These are phyloP conservation scores for Amylostereum areolatum DNA, from an alignment of 1,284 basidiomycete species.

Conservation along the genomic window DNA sequence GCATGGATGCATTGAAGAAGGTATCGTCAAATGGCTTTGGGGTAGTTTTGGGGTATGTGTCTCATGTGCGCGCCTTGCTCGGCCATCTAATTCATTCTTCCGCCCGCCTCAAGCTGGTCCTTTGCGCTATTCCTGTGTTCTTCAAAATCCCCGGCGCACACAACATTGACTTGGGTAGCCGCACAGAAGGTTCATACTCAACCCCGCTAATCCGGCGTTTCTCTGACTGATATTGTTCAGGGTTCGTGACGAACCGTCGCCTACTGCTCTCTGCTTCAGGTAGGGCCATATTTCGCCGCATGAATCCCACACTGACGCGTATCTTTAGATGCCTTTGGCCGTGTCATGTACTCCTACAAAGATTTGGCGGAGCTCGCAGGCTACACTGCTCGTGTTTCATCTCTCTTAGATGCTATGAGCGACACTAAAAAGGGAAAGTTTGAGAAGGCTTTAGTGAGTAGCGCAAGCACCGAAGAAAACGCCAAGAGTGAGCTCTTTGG, in stretches of 20 bases:
- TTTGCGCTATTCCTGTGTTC: slow-evolving; percentile 95
- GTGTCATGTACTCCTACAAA: slow-evolving; percentile 95
- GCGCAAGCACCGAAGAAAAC: slow-evolving; percentile 74
- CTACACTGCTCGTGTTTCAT: slow-evolving; percentile 88
- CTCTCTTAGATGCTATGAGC: slow-evolving; percentile 88
- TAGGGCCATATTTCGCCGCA: slow-evolving; percentile 17
- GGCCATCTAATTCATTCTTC: slow-evolving; percentile 2
- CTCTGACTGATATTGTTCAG: slow-evolving; percentile 28
- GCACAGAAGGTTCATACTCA: slow-evolving; percentile 69
- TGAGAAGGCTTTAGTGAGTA: slow-evolving; percentile 83
- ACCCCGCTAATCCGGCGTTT: background rate
- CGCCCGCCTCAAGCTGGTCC: slow-evolving; percentile 51
- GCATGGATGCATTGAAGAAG: slow-evolving; percentile 92
- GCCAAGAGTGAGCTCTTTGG: slow-evolving; percentile 54
- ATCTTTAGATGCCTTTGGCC: slow-evolving; percentile 64
- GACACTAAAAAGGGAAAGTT: slow-evolving; percentile 84
- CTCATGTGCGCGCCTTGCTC: background rate
- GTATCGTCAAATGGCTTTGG: slow-evolving; percentile 98
- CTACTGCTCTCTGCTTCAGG: slow-evolving; percentile 81
- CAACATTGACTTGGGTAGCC: slow-evolving; percentile 69
- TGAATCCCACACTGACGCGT: slow-evolving; percentile 1
- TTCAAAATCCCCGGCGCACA: slow-evolving; percentile 76
- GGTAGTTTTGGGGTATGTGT: slow-evolving; percentile 80
- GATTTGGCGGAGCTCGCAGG: slow-evolving; percentile 94
- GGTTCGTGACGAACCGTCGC: slow-evolving; percentile 92